These are phyloP conservation scores for Lasiodiplodia theobromae DNA, from an alignment of 2,329 filamentous ascomycete genomes.

Conservation along the genomic window DNA sequence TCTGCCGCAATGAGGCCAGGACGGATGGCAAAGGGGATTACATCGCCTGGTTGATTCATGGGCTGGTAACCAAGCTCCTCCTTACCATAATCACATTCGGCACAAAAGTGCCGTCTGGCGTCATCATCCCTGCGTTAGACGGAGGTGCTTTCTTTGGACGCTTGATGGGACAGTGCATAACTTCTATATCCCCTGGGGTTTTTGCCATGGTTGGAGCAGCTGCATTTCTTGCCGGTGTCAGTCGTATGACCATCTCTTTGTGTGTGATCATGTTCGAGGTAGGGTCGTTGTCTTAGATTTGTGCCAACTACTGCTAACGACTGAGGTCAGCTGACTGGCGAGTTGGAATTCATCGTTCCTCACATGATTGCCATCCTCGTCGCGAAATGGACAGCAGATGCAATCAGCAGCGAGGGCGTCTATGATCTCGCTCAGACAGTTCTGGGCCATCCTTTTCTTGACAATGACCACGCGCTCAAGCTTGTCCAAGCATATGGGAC, in stretches of 20 bases:
- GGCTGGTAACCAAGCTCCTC: conserved; percentile 61
- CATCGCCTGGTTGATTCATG: conserved; percentile 60
- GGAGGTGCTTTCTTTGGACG: conserved; percentile 66
- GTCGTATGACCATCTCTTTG: conserved; percentile 65
- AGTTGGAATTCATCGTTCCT: conserved; percentile 64
- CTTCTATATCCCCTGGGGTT: conserved; percentile 61
- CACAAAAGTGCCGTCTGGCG: conserved; percentile 65
- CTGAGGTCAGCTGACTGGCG: conserved; percentile 57
- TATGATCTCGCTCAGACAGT: conserved; percentile 68
- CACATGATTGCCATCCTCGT: conserved; percentile 67
- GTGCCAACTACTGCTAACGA: background rate
- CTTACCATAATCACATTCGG: conserved; percentile 67
- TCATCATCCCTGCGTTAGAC: conserved; percentile 67
- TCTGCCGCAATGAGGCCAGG: conserved; percentile 59
- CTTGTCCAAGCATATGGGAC: conserved; percentile 45
- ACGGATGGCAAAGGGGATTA: conserved; percentile 49
- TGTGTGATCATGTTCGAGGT: conserved; percentile 67
- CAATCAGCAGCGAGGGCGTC: conserved; percentile 60
- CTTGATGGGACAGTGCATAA: conserved; percentile 56
- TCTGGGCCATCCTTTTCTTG: conserved; percentile 65
- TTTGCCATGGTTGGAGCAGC: conserved; percentile 68
- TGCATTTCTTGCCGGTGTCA: conserved; percentile 65
- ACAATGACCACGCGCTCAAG: conserved; percentile 57
- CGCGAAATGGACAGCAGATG: conserved; percentile 66
- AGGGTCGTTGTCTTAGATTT: background rate